Conservation (phyloP, 1,139 yeast species). For the Protomyces gravidus region DNA sequence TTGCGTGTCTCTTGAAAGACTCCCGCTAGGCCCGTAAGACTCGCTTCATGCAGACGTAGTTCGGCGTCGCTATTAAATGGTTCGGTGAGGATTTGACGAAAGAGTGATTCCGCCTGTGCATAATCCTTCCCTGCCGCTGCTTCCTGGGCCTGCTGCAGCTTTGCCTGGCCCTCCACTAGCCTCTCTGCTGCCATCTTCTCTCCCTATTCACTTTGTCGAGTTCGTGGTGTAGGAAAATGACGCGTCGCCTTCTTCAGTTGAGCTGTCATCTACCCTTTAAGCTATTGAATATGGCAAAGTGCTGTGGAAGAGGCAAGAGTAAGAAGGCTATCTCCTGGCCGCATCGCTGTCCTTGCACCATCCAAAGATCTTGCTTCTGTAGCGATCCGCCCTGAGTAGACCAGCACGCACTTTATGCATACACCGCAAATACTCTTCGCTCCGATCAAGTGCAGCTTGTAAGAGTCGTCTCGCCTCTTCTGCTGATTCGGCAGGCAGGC, state of each 20-base stretch:
- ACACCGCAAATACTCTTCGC: slow-evolving; percentile 29
- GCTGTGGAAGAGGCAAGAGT: not conserved
- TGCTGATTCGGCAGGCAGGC: slow-evolving; percentile 23
- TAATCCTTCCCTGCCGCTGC: not conserved
- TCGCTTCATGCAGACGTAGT: slow-evolving; percentile 43
- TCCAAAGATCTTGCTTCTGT: slow-evolving; percentile 13
- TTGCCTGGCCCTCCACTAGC: not conserved
- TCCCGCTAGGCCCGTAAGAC: slow-evolving; percentile 39
- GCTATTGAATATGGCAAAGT: too few relatives aligned
- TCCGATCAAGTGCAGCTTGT: slow-evolving; percentile 30
- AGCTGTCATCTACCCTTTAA: too few relatives aligned
- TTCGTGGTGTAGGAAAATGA: not conserved
- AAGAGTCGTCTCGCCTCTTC: slow-evolving; percentile 27
- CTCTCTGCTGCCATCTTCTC: not conserved
- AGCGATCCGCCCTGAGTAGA: slow-evolving; percentile 26
- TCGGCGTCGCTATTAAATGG: slow-evolving; percentile 39
- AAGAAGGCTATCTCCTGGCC: not conserved
- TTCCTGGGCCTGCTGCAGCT: not conserved
- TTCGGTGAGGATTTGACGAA: slow-evolving; percentile 3
- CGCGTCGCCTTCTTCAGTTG: too few relatives aligned
- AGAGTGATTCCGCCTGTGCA: slow-evolving; percentile 14
- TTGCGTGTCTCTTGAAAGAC: slow-evolving; percentile 28
- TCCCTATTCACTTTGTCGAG: not conserved
- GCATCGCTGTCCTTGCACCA: slow-evolving; percentile 25
- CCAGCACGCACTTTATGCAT: slow-evolving; percentile 24